Conservation (phyloP, 805 yeast genomes). For the Suhomyces pyralidae region DNA sequence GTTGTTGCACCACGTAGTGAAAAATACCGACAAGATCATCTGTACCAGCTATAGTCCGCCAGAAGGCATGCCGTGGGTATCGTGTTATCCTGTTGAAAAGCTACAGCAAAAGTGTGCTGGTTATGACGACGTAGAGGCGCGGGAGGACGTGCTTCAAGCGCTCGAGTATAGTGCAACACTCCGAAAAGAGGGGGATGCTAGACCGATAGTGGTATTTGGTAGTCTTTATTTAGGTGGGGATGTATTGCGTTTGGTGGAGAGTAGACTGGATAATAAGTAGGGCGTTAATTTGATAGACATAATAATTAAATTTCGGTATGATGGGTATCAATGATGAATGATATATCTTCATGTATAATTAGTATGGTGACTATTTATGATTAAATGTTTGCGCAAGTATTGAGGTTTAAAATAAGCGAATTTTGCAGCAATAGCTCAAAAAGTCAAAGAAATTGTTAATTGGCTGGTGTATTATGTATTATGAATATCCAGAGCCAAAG, state of each 20-base stretch:
- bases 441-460: neutral
- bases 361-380: too few relatives aligned
- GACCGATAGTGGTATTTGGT: slow-evolving; percentile 40
- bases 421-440: neutral
- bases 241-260: slow-evolving; percentile 23
- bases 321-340: too few relatives aligned
- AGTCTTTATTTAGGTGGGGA: slow-evolving; percentile 43
- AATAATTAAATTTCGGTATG: too few relatives aligned
- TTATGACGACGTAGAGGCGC: slow-evolving; percentile 18
- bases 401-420: neutral
- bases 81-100: slow-evolving; percentile 38
- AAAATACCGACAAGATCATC: slow-evolving; percentile 52
- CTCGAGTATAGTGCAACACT: slow-evolving; percentile 11
- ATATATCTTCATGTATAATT: too few relatives aligned
- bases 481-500: neutral
- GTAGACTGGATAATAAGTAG: neutral
- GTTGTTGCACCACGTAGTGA: slow-evolving; percentile 50
- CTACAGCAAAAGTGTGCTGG: slow-evolving; percentile 26
- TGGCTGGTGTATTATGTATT: too few relatives aligned
- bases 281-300: neutral
- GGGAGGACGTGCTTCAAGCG: slow-evolving; percentile 11
- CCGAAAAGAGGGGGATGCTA: slow-evolving; percentile 13
- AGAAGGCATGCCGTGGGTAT: slow-evolving; percentile 94
- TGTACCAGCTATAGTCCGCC: slow-evolving; percentile 66
- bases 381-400: too few relatives aligned